Evolutionary conservation across 177 flowering plant species (phyloP), one percentile per base, ranked within the genome.

Genomic region (Tripterygium wilfordii): DNA sequence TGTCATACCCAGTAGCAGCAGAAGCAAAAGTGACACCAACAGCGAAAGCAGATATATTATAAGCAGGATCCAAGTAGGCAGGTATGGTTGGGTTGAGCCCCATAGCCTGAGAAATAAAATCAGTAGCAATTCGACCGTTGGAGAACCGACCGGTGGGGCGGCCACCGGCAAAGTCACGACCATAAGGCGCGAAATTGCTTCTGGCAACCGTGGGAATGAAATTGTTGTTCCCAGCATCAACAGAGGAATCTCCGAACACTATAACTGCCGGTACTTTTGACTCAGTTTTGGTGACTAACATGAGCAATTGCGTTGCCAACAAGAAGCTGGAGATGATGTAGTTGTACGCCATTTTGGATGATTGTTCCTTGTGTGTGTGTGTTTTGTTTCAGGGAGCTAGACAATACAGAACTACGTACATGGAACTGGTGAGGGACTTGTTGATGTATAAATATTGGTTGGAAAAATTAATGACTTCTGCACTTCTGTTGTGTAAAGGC

Each of bases 1-100:
- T 72, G 42, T 72, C 74, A 23, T 55, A 72, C 38, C 77, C 77
- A 41, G 74, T 65, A 28, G 66, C 74, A 23, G 77, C 77, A 27
- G 77, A 72, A 25, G 77, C 77, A 47, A 72, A 72, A 49, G 64
- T 56, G 29, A 72, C 77, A 0, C 77, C 77, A 21, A 65, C 66
- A 23, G 74, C 71, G 13, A 72, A 72, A 44, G 68, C 74, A 3
- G 66, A 42, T 1, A 72, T 69, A 16, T 8, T 51, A 23, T 65
- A 72, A 0, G n/a, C 17, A 0, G 77, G 74, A 54, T 72, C 77
- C 48, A 65, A 44, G 64, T 72, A 72, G 16, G 77, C 74, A 0
- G 77, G 77, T 2, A 72, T 28, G 0, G 24, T 1, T 2, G 63
- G 61, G 45, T 60, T 68, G 32, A 72, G 56, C 14, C 77, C 74